Conservation (phyloP, 352 stramenopile species). For the Lagenidium sp. region DNA sequence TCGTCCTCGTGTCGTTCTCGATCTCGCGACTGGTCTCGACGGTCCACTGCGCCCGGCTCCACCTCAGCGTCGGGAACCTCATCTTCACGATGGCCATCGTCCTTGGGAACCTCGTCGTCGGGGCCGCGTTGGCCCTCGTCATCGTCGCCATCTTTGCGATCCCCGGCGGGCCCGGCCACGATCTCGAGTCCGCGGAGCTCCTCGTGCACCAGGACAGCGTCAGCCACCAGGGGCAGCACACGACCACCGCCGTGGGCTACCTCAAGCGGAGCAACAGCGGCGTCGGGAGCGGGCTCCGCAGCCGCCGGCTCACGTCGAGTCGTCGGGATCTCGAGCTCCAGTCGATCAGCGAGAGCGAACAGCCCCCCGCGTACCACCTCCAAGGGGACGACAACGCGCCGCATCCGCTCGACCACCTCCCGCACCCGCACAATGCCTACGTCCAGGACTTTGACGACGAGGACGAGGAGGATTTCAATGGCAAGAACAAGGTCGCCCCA, state of each 20-base stretch:
- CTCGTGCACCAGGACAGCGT: slow-evolving; percentile 8
- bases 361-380: not conserved
- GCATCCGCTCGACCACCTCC: slow-evolving; percentile 7
- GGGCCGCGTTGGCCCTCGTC: slow-evolving; percentile 20
- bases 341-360: not conserved
- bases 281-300: no score
- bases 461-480: not conserved
- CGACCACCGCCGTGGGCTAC: slow-evolving; percentile 3
- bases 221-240: not conserved
- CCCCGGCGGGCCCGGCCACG: slow-evolving; percentile 21
- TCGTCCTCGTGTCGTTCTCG: slow-evolving; percentile 52
- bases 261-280: slow-evolving; percentile 3
- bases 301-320: not conserved
- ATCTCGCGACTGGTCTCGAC: slow-evolving; percentile 41
- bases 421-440: slow-evolving; percentile 38
- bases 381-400: not conserved
- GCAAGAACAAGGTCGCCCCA: slow-evolving; percentile 17
- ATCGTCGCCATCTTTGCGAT: slow-evolving; percentile 47
- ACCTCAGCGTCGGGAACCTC: slow-evolving; percentile 29
- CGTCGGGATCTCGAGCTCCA: not conserved
- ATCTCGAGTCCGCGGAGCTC: slow-evolving; percentile 15
- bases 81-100: slow-evolving; percentile 41
- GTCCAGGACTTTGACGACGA: slow-evolving; percentile 24
- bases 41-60: slow-evolving; percentile 37
- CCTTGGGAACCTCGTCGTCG: slow-evolving; percentile 33